Evolutionary conservation across 768 basidiomycete genomes (phyloP).

Genomic region (Vararia minispora): DNA sequence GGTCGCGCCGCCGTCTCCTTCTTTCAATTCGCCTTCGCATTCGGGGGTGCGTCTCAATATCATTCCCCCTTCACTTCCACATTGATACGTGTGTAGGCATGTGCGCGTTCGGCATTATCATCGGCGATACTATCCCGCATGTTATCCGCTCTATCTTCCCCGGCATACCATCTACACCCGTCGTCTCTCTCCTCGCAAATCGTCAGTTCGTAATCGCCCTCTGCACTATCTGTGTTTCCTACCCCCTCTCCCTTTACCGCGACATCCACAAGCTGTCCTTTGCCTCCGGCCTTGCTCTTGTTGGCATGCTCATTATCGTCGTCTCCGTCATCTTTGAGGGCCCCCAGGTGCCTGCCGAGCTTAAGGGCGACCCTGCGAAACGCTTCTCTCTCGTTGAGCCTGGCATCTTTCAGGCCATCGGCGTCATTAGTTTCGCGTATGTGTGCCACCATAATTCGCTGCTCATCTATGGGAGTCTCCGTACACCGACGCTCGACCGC

Average conservation of each 20-base stretch:
- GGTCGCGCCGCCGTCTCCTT: conserved; percentile 93
- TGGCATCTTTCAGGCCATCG: conserved; percentile 89
- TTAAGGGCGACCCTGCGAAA: conserved; percentile 68
- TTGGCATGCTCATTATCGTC: conserved; percentile 94
- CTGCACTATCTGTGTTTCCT: conserved; percentile 82
- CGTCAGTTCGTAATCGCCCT: conserved; percentile 84
- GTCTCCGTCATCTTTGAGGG: conserved; percentile 75
- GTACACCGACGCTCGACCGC: conserved; percentile 88
- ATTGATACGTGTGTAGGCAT: conserved; percentile 44
- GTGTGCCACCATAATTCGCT: conserved; percentile 98
- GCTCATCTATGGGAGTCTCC: conserved; percentile 88
- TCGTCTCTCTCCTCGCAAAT: conserved; percentile 70
- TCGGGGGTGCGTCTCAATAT: conserved; percentile 56
- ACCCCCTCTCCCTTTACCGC: conserved; percentile 89
- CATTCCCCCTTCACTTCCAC: not conserved
- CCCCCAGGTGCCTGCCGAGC: conserved; percentile 55
- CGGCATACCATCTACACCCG: conserved; percentile 43
- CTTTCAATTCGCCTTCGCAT: conserved; percentile 97
- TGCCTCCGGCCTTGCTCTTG: conserved; percentile 80
- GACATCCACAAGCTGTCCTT: conserved; percentile 96
- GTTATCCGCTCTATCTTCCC: conserved; percentile 87
- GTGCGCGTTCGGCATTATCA: conserved; percentile 97
- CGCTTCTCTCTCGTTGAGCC: conserved; percentile 68
- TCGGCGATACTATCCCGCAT: conserved; percentile 93
- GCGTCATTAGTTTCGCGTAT: conserved; percentile 94